Conservation (phyloP, 306 rosid species). For the Astragalus membranaceus region DNA sequence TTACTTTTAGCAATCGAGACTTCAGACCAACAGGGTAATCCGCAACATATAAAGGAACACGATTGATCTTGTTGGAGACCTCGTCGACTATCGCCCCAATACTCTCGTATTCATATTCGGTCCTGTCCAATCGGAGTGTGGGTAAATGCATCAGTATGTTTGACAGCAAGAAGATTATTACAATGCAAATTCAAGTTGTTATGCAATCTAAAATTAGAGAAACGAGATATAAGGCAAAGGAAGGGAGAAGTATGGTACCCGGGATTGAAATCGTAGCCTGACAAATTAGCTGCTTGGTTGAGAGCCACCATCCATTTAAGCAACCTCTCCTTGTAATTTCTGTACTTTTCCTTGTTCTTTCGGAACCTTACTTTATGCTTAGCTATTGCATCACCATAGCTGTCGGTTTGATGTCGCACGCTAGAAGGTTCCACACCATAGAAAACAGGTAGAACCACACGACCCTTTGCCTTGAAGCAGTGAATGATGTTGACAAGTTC, state of each 20-base stretch:
- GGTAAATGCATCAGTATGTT: not conserved
- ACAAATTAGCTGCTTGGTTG: not conserved
- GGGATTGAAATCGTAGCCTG: not conserved
- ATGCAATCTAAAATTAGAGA: not conserved
- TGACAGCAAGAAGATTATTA: not conserved
- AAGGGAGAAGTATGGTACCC: not conserved
- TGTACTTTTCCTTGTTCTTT: not conserved
- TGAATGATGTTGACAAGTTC: not conserved
- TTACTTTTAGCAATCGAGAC: not conserved
- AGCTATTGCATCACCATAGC: not conserved
- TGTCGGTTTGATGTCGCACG: not conserved
- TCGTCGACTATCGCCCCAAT: not conserved
- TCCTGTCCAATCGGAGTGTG: not conserved
- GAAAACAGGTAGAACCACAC: not conserved
- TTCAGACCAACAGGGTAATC: not conserved
- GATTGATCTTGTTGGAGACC: not conserved
- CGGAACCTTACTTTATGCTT: not conserved
- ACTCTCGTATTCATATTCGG: not conserved
- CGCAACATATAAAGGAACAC: not conserved
- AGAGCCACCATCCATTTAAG: not conserved
- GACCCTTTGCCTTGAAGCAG: not conserved
- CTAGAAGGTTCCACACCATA: not conserved
- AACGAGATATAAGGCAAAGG: not conserved
- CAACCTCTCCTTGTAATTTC: not conserved
- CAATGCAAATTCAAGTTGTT: not conserved